These are phyloP conservation scores for Opeltia flavorubescens DNA, from an alignment of 495 filamentous ascomycete genomes.

Conservation along the genomic window DNA sequence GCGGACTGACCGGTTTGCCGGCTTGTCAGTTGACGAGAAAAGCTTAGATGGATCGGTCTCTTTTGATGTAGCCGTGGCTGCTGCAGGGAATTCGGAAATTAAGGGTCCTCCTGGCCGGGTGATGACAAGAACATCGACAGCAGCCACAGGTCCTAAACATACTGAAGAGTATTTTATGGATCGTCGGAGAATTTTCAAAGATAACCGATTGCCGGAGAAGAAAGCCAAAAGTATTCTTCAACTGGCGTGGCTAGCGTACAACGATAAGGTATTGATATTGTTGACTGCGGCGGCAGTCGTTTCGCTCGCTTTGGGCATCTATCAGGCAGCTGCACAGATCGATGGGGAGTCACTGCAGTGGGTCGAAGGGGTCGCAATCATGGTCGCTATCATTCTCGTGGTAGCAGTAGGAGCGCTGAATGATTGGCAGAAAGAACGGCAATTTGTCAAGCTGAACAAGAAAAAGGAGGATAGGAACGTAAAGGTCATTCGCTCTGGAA, in stretches of 20 bases:
- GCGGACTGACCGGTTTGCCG: constrained; percentile 49
- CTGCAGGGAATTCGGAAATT: constrained; percentile 10
- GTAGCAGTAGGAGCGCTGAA: constrained; percentile 54
- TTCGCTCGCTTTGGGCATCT: constrained; percentile 70
- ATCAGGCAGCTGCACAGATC: constrained; percentile 38
- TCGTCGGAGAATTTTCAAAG: constrained; percentile 52
- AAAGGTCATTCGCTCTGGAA: constrained; percentile 65
- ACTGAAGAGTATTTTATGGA: constrained; percentile 38
- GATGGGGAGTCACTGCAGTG: constrained; percentile 53
- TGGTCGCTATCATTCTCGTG: constrained; percentile 55
- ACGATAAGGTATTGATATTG: constrained; percentile 71
- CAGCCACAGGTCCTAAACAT: constrained; percentile 16
- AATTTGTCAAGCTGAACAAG: constrained; percentile 55
- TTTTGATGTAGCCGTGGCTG: constrained; percentile 49
- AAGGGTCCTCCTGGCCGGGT: constrained; percentile 17
- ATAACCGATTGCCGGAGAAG: constrained; percentile 55
- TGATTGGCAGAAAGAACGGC: constrained; percentile 61
- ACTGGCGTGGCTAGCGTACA: constrained; percentile 70
- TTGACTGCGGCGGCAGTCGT: constrained; percentile 66
- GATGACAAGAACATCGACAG: constrained; percentile 18
- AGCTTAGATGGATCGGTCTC: constrained; percentile 45
- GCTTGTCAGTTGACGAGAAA: constrained; percentile 64
- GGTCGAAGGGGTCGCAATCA: constrained; percentile 64
- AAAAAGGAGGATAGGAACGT: constrained; percentile 59
- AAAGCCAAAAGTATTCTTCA: constrained; percentile 59